A percentile compares a stretch with the other conserved stretches of the same genome.
phyloP scores from a whole-genome alignment of 2,329 filamentous ascomycete species.

The Blumeria graminis region DNA sequence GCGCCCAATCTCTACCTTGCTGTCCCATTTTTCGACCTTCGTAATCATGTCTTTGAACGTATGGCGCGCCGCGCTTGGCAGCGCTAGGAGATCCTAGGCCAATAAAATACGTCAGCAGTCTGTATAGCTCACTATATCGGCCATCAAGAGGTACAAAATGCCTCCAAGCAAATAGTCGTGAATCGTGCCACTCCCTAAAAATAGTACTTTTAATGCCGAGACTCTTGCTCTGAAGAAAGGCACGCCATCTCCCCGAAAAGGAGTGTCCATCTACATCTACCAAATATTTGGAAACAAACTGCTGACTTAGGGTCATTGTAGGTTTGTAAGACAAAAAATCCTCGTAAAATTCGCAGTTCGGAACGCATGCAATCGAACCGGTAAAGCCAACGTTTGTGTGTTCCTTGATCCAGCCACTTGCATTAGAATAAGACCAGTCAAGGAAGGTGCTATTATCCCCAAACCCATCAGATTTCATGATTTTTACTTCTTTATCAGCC shows the following conservation, averaged over 20 bases:
- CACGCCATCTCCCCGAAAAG: slow-evolving; percentile 43
- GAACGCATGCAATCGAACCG: slow-evolving; percentile 23
- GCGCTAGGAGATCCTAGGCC: slow-evolving; percentile 27
- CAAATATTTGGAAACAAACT: slow-evolving; percentile 41
- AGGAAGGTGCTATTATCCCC: slow-evolving; percentile 18
- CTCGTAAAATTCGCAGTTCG: slow-evolving; percentile 21
- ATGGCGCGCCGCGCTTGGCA: slow-evolving; percentile 22
- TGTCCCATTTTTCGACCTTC: slow-evolving; percentile 40
- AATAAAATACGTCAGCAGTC: slow-evolving; percentile 50
- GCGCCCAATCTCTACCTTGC: slow-evolving; percentile 45
- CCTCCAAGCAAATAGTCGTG: slow-evolving; percentile 47
- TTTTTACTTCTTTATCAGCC: slow-evolving; percentile 16
- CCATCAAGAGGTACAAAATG: slow-evolving; percentile 67
- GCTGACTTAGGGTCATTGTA: slow-evolving; percentile 28
- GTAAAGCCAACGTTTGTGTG: slow-evolving; percentile 16
- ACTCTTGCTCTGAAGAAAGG: slow-evolving; percentile 43
- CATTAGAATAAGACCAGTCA: slow-evolving; percentile 19
- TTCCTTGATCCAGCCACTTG: slow-evolving; percentile 13
- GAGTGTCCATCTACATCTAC: slow-evolving; percentile 57
- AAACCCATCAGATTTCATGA: slow-evolving; percentile 14
- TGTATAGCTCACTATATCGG: slow-evolving; percentile 46
- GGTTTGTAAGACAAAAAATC: slow-evolving; percentile 24
- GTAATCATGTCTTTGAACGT: slow-evolving; percentile 20
- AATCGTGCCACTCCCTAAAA: slow-evolving; percentile 63
- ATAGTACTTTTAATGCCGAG: slow-evolving; percentile 57